phyloP scores from a whole-genome alignment of 2,329 filamentous ascomycete genomes.

The Colletotrichum lindemuthianum region DNA sequence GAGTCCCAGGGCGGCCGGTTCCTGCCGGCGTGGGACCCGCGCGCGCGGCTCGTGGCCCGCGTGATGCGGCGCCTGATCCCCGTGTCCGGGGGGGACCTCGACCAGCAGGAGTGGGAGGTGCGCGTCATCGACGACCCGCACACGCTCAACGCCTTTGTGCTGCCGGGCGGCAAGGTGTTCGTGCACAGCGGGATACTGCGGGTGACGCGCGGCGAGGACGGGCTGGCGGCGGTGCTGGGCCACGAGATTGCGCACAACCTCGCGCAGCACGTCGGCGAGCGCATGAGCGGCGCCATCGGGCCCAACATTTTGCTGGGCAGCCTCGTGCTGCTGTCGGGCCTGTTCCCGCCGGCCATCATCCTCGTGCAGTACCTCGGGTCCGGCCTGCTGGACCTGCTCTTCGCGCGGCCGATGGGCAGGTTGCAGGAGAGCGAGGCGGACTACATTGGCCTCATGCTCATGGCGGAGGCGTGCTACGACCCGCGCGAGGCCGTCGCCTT shows the following conservation, averaged over 20 bases:
- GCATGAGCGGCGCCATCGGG: constrained; percentile 64
- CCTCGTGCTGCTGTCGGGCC: constrained; percentile 58
- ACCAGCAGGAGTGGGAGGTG: constrained; percentile 73
- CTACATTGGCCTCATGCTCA: constrained; percentile 84
- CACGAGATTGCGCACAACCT: constrained; percentile 85
- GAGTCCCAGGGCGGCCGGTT: constrained; percentile 63
- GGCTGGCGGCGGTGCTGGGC: constrained; percentile 78
- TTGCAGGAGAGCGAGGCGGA: constrained; percentile 82
- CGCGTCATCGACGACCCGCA: constrained; percentile 74
- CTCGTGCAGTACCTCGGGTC: constrained; percentile 53
- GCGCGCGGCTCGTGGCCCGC: constrained; percentile 65
- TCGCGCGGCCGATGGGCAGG: constrained; percentile 74
- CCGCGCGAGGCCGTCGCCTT: constrained; percentile 73
- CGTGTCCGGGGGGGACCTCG: constrained; percentile 64
- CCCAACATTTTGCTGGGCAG: constrained; percentile 61
- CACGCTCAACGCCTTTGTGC: constrained; percentile 78
- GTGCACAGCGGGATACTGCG: constrained; percentile 78
- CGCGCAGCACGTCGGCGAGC: constrained; percentile 74
- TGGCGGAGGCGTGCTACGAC: constrained; percentile 82
- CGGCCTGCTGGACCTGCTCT: constrained; percentile 69
- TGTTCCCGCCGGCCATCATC: constrained; percentile 55
- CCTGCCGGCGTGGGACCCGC: constrained; percentile 67
- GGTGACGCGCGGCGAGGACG: constrained; percentile 73
- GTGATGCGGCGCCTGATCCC: constrained; percentile 76
- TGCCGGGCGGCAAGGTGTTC: constrained; percentile 83